A percentile compares a stretch with the other conserved stretches of the same genome.
Conservation (phyloP, 176 grass and related monocot species). For the Aegilops umbellulata region DNA sequence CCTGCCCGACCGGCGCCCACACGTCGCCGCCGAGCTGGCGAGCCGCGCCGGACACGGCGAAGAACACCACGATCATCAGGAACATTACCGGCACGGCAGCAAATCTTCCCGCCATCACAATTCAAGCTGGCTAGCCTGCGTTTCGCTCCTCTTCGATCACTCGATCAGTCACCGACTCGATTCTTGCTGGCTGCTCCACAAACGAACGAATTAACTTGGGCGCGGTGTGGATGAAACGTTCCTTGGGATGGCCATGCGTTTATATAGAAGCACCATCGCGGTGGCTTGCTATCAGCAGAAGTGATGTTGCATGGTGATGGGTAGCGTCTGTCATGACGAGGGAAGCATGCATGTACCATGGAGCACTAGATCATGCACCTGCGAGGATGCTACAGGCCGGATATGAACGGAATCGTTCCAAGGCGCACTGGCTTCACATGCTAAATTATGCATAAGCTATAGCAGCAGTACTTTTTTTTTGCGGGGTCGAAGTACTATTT, state of each 20-base stretch:
- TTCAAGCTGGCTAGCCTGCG: not conserved
- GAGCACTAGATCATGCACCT: not conserved
- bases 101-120: not conserved
- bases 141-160: not conserved
- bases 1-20: not conserved
- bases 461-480: too few species aligned
- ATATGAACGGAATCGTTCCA: not conserved
- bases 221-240: not conserved
- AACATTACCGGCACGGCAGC: not conserved
- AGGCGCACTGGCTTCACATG: conserved; percentile 10
- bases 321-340: not conserved
- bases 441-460: not conserved
- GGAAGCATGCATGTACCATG: not conserved
- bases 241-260: not conserved
- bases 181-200: not conserved
- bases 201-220: not conserved
- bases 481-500: too few species aligned
- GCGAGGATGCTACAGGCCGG: not conserved
- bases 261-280: not conserved
- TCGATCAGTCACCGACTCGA: not conserved
- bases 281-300: too few species aligned
- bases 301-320: not conserved
- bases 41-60: not conserved
- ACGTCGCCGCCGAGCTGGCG: not conserved
- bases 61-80: conserved; percentile 1